Conservation (phyloP, 805 yeast species). For the Candida tammaniensis region DNA sequence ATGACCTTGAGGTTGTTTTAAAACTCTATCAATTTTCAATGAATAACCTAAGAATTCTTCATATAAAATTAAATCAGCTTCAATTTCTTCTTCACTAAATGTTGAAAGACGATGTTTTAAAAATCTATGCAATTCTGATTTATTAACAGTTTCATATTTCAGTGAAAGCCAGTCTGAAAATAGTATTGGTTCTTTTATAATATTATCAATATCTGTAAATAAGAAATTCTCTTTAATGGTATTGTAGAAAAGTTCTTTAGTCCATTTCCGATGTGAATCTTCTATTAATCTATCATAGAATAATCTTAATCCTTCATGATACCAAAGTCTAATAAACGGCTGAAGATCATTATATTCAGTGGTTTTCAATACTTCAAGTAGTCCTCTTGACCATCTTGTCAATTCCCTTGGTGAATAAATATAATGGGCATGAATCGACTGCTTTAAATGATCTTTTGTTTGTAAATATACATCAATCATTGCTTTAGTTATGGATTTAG, state of each 20-base stretch:
- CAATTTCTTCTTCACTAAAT: slow-evolving; percentile 77
- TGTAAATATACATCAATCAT: slow-evolving; percentile 61
- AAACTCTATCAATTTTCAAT: slow-evolving; percentile 74
- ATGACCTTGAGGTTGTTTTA: slow-evolving; percentile 88
- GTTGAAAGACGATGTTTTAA: slow-evolving; percentile 61
- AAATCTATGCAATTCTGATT: slow-evolving; percentile 49
- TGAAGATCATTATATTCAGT: slow-evolving; percentile 34
- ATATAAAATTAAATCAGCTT: slow-evolving; percentile 57
- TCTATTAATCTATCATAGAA: slow-evolving; percentile 70
- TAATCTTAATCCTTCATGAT: slow-evolving; percentile 75
- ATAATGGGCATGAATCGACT: slow-evolving; percentile 52
- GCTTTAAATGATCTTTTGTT: slow-evolving; percentile 41
- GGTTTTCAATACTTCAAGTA: slow-evolving; percentile 48
- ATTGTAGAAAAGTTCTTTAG: slow-evolving; percentile 32
- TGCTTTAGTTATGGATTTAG: slow-evolving; percentile 52
- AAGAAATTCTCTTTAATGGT: slow-evolving; percentile 46
- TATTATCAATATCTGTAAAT: slow-evolving; percentile 29
- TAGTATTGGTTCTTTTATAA: slow-evolving; percentile 52
- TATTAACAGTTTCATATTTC: slow-evolving; percentile 55
- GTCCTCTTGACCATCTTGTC: slow-evolving; percentile 83
- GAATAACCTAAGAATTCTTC: slow-evolving; percentile 73
- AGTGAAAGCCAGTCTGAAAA: slow-evolving; percentile 75
- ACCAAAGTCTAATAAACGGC: slow-evolving; percentile 63
- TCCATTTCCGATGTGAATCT: slow-evolving; percentile 47
- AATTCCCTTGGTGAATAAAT: slow-evolving; percentile 87